Base-by-base conservation (phyloP, 306 rosid species). In the Vicia villosa region DNA sequence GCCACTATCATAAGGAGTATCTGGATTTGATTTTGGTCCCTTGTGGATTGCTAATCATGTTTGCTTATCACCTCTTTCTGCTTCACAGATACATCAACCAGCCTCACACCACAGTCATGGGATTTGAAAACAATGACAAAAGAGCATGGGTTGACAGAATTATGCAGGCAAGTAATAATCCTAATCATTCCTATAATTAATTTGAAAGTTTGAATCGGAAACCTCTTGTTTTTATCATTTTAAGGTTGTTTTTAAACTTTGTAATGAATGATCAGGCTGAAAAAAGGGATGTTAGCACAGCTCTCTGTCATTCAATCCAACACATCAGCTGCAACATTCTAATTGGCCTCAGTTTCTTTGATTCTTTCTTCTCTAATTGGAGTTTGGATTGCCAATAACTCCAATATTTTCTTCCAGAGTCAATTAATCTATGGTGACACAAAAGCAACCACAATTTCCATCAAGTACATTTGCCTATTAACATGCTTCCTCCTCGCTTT, bases 291-390 rank as follows among this genome's bases (percentile, higher is more conserved):
- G n/a, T n/a, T n/a, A n/a, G n/a, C n/a, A n/a, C n/a, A n/a, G n/a
- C n/a, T n/a, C n/a, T n/a, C n/a, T n/a, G n/a, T n/a, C n/a, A n/a
- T n/a, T n/a, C n/a, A 88, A 68, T 73, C 86, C 11, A 88, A 88
- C 86, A 84, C 67, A 20, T 50, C 88, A 24, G 86, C 92, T 62
- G 85, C 96, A 28, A 91, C 86, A 12, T 83, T 62, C 78, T n/a
- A n/a, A n/a, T 57, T 91, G 56, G 87, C 86, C 50, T 74, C 92
- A 0, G 79, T 88, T 5, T 85, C 91, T 8, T 37, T 91, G 42
- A 88, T 93, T 2, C 72, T 91, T 3, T 80, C 91, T 58, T 82
- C 97, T 26, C 83, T 91, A 0, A 88, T 86, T 26, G 96, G 97
- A 41, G 88, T 89, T 10, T 91, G 96, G 96, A 82, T 91, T 13